phyloP scores from a whole-genome alignment of 139 green algal species.

The Chlamydomonas schloesseri region DNA sequence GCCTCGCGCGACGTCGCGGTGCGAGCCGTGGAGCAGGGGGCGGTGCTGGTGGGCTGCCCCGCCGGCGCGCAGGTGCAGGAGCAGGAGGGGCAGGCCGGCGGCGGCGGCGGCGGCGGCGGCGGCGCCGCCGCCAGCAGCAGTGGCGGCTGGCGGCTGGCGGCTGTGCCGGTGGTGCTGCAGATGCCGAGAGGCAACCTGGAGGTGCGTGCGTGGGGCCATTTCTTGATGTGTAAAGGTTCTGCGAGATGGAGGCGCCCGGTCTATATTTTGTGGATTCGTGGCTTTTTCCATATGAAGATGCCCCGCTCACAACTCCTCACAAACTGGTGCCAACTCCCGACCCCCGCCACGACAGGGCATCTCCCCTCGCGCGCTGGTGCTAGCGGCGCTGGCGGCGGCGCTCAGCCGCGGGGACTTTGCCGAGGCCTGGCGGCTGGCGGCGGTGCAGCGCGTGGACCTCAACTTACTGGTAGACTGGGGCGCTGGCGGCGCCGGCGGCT shows the following conservation, averaged over 20 bases:
- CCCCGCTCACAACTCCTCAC: too few relatives aligned
- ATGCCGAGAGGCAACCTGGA: constrained; percentile 96
- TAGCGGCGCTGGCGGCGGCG: constrained; percentile 70
- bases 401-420: constrained; percentile 67
- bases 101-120: constrained; percentile 20
- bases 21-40: constrained; percentile 78
- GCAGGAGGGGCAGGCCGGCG: constrained; percentile 13
- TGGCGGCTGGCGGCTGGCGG: constrained; percentile 20
- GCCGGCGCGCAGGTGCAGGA: too few relatives aligned
- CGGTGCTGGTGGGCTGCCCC: constrained; percentile 65
- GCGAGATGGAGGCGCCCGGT: too few relatives aligned
- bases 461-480: constrained; percentile 86
- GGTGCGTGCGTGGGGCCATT: too few relatives aligned
- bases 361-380: constrained; percentile 83
- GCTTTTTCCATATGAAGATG: too few relatives aligned
- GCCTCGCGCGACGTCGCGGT: constrained; percentile 59
- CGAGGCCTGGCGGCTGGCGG: constrained; percentile 75
- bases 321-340: too few relatives aligned
- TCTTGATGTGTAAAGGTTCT: too few relatives aligned
- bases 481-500: constrained; percentile 88
- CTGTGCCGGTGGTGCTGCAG: constrained; percentile 75
- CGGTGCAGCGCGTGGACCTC: constrained; percentile 79
- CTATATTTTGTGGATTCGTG: too few relatives aligned
- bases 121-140: too few relatives aligned
- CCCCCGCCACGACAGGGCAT: constrained; percentile 68